These are phyloP conservation scores for Agapanthus africanus DNA, from an alignment of 106 monocot species.

Conservation along the genomic window DNA sequence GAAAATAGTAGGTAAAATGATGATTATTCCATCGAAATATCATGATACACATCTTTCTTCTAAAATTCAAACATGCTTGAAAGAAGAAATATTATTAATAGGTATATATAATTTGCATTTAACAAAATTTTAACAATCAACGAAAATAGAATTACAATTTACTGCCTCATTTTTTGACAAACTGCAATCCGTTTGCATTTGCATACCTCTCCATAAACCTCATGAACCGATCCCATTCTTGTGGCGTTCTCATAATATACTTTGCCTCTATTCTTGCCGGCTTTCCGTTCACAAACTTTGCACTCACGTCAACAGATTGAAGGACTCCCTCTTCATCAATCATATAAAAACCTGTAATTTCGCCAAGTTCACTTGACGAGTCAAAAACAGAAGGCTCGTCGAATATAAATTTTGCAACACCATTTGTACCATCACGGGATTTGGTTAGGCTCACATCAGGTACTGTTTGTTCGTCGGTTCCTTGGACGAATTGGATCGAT, in stretches of 20 bases:
- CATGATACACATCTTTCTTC: no score
- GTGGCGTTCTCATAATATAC: conserved; percentile 73
- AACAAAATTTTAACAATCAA: conserved; percentile 4
- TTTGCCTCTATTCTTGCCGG: conserved; percentile 87
- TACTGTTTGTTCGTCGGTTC: conserved; percentile 85
- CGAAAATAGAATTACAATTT: background rate
- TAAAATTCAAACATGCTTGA: no score
- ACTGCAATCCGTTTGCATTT: conserved; percentile 77
- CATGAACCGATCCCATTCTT: conserved; percentile 97
- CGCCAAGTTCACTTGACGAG: conserved; percentile 75
- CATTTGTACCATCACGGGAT: conserved; percentile 76
- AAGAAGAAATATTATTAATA: background rate
- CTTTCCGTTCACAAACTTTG: conserved; percentile 95
- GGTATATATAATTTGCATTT: background rate
- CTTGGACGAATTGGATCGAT: conserved; percentile 81
- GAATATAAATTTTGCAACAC: conserved; percentile 74
- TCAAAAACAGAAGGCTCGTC: conserved; percentile 92
- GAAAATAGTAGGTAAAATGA: no score
- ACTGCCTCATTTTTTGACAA: conserved; percentile 68
- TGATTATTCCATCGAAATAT: no score
- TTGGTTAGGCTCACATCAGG: conserved; percentile 86
- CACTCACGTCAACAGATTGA: conserved; percentile 91
- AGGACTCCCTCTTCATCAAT: conserved; percentile 96
- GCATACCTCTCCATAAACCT: conserved; percentile 99
- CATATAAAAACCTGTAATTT: conserved; percentile 96